A percentile compares a stretch with the other conserved stretches of the same genome.
phyloP scores from a whole-genome alignment of 2,329 filamentous ascomycete genomes.

The Colletotrichum eleusines region DNA sequence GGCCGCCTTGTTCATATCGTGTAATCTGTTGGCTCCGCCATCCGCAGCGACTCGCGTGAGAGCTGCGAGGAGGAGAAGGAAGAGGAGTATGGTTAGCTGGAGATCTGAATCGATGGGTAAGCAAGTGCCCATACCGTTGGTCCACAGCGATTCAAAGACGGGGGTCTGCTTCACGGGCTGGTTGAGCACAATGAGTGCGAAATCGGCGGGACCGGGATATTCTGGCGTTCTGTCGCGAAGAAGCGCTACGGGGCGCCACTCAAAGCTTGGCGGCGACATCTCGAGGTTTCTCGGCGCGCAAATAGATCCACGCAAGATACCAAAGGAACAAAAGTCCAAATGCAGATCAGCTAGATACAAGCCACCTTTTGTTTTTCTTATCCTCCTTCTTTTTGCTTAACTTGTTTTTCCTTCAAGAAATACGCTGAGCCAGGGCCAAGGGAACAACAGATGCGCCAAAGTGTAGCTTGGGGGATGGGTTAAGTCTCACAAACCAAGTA shows the following conservation, averaged over 20 bases:
- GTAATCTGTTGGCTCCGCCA: conserved; percentile 86
- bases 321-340: not conserved
- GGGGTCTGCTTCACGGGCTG: conserved; percentile 61
- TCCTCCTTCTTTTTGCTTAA: not conserved
- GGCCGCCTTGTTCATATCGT: conserved; percentile 50
- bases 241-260: conserved; percentile 56
- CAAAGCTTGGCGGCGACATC: conserved; percentile 45
- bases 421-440: not conserved
- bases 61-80: conserved; percentile 58
- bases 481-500: not conserved
- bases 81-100: conserved; percentile 43
- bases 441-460: conserved; percentile 7
- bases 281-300: conserved; percentile 7
- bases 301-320: not conserved
- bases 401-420: not conserved
- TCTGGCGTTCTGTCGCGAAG: conserved; percentile 49
- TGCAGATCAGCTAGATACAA: not conserved
- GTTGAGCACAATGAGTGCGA: conserved; percentile 64
- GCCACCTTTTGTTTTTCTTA: not conserved
- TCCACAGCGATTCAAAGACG: conserved; percentile 63
- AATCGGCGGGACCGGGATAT: conserved; percentile 46
- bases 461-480: not conserved
- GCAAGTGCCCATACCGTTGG: conserved; percentile 56
- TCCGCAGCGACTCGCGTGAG: conserved; percentile 83
- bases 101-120: not conserved